Evolutionary conservation across 2,329 filamentous ascomycete species (phyloP), one percentile per base, ranked within the genome.

Genomic region (Botrytis fragariae): DNA sequence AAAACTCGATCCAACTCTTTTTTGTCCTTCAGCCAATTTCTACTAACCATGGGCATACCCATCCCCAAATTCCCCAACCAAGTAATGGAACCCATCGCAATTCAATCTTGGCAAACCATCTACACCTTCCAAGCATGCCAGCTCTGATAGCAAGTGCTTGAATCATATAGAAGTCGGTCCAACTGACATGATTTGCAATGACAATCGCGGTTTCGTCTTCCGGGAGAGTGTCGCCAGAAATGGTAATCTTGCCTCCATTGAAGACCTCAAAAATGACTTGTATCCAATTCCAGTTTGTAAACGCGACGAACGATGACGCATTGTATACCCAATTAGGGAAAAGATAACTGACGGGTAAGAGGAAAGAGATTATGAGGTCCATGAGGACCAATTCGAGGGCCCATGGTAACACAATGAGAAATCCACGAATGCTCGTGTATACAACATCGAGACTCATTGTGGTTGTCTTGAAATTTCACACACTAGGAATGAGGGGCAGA

Each of bases 81-180:
- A 90, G 83, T 74, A 91, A 87, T 7, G 88, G 89, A 20, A 91
- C 86, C 81, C 85, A 84, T 74, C 85, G 85, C 73, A 91, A 83
- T 79, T 89, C 85, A 74, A 85, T 84, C 81, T 90, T 91, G 72
- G 88, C 86, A 79, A 91, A 90, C 84, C 88, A 91, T 42, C 88
- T 85, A 78, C 87, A 90, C 69, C 87, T 83, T n/a, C 86, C 84
- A 12, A 91, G 84, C 89, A 91, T 91, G 72, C 84, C 84, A 20
- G 86, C 81, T 60, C 82, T 82, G 65, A 85, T 77, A 22, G 88
- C 88, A 60, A 90, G 80, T 54, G 85, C 85, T 80, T 91, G 88
- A 75, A 90, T 87, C 83, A 90, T 86, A 82, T 90, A 91, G 78
- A 91, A 90, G 80, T 91, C 89, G 73, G 85, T 83, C 89, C 88